Percentiles rank a stretch among this genome's conserved stretches.
phyloP scores from a whole-genome alignment of 352 stramenopile genomes.

The Globisporangium yorkense region DNA sequence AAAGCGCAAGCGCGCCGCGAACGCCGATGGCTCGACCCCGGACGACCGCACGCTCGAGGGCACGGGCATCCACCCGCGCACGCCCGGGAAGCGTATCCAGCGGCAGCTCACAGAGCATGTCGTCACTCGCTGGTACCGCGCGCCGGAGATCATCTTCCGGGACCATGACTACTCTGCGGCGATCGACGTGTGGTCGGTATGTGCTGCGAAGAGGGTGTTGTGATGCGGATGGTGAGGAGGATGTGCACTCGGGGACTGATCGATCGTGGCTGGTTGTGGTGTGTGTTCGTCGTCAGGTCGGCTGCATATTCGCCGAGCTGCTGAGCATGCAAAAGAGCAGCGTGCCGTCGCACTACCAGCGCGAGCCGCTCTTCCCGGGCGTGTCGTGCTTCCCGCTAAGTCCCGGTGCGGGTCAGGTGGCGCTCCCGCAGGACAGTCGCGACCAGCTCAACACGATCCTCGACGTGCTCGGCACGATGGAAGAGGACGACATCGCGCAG shows the following conservation, averaged over 20 bases:
- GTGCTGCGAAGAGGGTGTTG: slow-evolving; percentile 8
- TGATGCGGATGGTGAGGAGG: background rate
- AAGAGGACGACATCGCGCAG: slow-evolving; percentile 78
- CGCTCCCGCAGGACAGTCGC: slow-evolving; percentile 75
- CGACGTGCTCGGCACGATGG: slow-evolving; percentile 85
- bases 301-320: slow-evolving; percentile 94
- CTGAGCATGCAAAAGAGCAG: slow-evolving; percentile 96
- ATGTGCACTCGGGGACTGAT: no score
- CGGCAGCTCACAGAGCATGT: slow-evolving; percentile 94
- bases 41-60: slow-evolving; percentile 61
- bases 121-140: slow-evolving; percentile 94
- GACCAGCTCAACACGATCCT: slow-evolving; percentile 87
- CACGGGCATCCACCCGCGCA: slow-evolving; percentile 62
- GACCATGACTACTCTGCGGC: slow-evolving; percentile 85
- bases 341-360: slow-evolving; percentile 92
- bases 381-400: slow-evolving; percentile 88
- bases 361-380: slow-evolving; percentile 92
- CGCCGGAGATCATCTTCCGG: slow-evolving; percentile 92
- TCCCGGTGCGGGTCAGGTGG: slow-evolving; percentile 64
- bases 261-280: background rate
- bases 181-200: slow-evolving; percentile 87
- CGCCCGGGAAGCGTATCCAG: slow-evolving; percentile 71
- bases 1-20: slow-evolving; percentile 49
- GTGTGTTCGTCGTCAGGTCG: slow-evolving; percentile 45
- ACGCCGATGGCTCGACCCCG: slow-evolving; percentile 29